A percentile compares a stretch with the other conserved stretches of the same genome.
phyloP scores from a whole-genome alignment of 2,329 filamentous ascomycete species.

The Xylariales sp. region DNA sequence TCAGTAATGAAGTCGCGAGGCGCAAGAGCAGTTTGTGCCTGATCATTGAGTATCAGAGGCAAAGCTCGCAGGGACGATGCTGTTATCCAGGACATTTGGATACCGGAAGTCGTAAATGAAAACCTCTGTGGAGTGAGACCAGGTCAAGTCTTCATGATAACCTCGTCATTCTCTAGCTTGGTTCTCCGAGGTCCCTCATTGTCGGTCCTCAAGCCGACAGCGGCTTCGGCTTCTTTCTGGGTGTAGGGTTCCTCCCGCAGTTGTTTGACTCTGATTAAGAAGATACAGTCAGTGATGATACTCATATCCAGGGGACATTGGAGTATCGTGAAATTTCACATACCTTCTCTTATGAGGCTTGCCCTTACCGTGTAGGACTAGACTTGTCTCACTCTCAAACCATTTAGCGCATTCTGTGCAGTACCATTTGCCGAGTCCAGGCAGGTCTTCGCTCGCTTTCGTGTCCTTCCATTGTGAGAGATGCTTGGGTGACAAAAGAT shows the following conservation, averaged over 20 bases:
- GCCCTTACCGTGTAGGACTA: conserved; percentile 71
- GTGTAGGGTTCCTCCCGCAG: conserved; percentile 81
- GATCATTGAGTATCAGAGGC: no score
- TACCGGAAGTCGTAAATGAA: no score
- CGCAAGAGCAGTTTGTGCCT: no score
- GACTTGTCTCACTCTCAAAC: conserved; percentile 80
- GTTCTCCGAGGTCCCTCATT: conserved; percentile 44
- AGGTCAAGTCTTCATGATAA: conserved; percentile 35
- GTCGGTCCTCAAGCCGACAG: conserved; percentile 65
- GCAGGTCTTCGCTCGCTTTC: conserved; percentile 81
- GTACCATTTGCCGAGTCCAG: conserved; percentile 79
- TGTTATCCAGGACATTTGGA: no score
- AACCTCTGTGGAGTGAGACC: no score
- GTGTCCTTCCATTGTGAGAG: conserved; percentile 72
- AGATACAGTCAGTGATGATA: no score
- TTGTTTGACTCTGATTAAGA: conserved; percentile 67
- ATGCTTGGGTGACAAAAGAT: conserved; percentile 74
- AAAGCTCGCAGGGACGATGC: no score
- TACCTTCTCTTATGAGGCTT: conserved; percentile 93
- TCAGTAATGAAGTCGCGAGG: no score
- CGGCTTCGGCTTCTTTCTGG: conserved; percentile 81
- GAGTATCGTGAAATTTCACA: no score
- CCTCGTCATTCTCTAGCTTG: conserved; percentile 28
- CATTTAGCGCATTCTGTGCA: conserved; percentile 94
- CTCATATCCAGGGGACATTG: no score